Evolutionary conservation across 2,329 filamentous ascomycete species (phyloP), one percentile per base, ranked within the genome.

Genomic region (Juglanconis sp.): DNA sequence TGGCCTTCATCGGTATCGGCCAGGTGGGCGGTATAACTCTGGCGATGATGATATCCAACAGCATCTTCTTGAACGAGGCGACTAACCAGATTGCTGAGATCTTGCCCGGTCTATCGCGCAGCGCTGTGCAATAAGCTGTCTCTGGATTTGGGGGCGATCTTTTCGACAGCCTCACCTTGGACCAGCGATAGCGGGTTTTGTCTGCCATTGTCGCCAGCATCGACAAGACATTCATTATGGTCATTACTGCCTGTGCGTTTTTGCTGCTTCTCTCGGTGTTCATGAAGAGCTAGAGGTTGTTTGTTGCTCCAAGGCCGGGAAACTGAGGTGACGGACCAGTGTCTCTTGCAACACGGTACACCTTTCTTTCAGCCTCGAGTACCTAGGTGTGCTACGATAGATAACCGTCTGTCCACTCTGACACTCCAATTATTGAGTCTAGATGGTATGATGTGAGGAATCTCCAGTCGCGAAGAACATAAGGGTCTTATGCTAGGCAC

Each of bases 1-100:
- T 76, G 34, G 70, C 73, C 6, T 74, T 74, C 65, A 73, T 76
- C 53, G 72, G 68, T 17, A 63, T 71, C 9, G 68, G 66, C 2
- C 73, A 76, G 62, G 65, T 74, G 15, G 61, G 63, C 9, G 71
- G 73, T 38, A 68, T 70, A 30, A 70, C 71, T 8, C 65, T 76
- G 48, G 66, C 68, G 1, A 63, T 74, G 8, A 69, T 69, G 8
- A 74, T 76, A 46, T 68, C 72, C 35, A 71, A 70, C 44, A 64
- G 67, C 1, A 66, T 74, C n/a, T 76, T 74, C 65, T 65, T 75
- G 50, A 75, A 74, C 57, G 10, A 49, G 30, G n/a, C 36, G 34
- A 42, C 35, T 7, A 5, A 24, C 47, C 40, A 42, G 32, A 48
- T 56, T 38, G 51, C 53, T 7, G 34, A 48, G 10, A 40, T 56